Conservation (phyloP, 2,329 filamentous ascomycete species). For the Rhynchosporium secalis region DNA sequence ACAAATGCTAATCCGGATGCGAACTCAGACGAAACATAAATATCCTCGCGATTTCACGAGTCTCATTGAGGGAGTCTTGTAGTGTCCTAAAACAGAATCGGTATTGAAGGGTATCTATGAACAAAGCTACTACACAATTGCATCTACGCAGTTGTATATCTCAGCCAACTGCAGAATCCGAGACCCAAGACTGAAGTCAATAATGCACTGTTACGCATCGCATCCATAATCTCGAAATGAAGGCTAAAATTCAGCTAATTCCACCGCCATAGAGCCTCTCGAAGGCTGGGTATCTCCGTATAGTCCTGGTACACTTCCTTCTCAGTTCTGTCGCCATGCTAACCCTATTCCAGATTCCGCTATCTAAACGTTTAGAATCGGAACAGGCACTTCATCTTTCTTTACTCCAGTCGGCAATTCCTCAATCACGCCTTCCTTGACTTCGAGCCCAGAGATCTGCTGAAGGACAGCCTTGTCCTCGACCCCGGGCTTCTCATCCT, state of each 20-base stretch:
- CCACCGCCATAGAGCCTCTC: neutral
- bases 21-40: neutral
- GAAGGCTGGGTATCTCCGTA: conserved; percentile 7
- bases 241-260: neutral
- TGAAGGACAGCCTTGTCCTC: neutral
- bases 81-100: neutral
- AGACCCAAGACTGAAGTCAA: neutral
- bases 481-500: neutral
- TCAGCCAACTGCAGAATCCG: neutral
- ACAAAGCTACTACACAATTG: neutral
- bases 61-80: neutral
- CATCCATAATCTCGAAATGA: neutral
- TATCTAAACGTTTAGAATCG: too few species aligned
- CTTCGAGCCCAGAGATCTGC: neutral
- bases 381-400: too few species aligned
- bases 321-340: neutral
- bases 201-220: neutral
- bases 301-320: conserved; percentile 4
- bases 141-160: neutral
- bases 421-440: neutral
- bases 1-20: neutral
- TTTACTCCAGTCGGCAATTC: too few species aligned
- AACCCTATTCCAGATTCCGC: neutral
- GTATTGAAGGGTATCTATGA: neutral
- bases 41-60: neutral